Percentiles rank a stretch among this genome's conserved stretches.
phyloP scores from a whole-genome alignment of 2,329 filamentous ascomycete genomes.

The Bertia moriformis region DNA sequence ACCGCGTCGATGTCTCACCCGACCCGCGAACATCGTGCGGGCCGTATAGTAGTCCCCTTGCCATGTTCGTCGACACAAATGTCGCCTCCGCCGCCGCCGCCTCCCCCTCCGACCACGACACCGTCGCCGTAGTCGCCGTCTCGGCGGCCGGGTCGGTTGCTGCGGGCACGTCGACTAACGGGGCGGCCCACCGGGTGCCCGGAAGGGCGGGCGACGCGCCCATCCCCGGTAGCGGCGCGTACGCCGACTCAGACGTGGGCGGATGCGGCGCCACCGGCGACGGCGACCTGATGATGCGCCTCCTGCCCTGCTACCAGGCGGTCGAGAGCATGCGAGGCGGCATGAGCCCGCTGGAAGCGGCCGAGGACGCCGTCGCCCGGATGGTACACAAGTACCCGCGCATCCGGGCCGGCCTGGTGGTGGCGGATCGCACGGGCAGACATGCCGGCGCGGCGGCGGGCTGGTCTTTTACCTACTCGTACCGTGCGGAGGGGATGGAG shows the following conservation, averaged over 20 bases:
- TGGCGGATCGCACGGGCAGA: conserved; percentile 29
- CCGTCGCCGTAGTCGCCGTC: conserved; percentile 35
- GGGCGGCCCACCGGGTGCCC: conserved; percentile 35
- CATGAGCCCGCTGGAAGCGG: conserved; percentile 29
- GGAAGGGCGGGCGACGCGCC: conserved; percentile 40
- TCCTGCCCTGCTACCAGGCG: conserved; percentile 40
- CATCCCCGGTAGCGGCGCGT: conserved; percentile 36
- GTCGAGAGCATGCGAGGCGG: conserved; percentile 35
- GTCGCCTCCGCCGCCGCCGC: conserved; percentile 7
- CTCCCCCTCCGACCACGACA: conserved; percentile 27
- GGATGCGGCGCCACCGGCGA: conserved; percentile 41
- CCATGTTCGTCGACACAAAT: conserved; percentile 6
- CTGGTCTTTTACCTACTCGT: conserved; percentile 39
- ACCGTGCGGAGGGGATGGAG: conserved; percentile 28
- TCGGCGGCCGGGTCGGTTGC: conserved; percentile 28
- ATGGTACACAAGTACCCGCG: conserved; percentile 31
- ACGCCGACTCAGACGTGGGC: conserved; percentile 35
- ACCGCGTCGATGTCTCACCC: conserved; percentile 27
- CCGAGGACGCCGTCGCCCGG: conserved; percentile 30
- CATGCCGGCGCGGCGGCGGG: conserved; percentile 35
- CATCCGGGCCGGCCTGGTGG: conserved; percentile 31
- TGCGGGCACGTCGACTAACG: conserved; percentile 39
- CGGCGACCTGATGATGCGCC: conserved; percentile 41
- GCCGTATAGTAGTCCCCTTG: conserved; percentile 26
- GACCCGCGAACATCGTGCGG: conserved; percentile 26